Evolutionary conservation across 139 green algal genomes (phyloP).

Genomic region (Trebouxia sp.): DNA sequence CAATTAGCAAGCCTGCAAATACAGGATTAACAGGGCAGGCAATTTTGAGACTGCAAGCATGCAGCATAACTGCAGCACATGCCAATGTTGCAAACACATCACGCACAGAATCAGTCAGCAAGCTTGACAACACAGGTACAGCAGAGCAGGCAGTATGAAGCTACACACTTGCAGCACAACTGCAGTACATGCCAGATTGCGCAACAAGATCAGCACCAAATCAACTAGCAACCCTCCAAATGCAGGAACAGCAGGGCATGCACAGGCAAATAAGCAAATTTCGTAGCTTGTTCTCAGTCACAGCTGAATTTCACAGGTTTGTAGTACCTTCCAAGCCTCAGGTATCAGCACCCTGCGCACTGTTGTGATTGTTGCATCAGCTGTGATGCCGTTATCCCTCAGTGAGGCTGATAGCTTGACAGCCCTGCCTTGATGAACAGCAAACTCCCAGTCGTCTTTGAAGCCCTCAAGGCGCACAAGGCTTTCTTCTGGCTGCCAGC

Average conservation of each 20-base stretch:
- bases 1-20: too few species aligned
- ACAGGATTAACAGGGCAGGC: too few species aligned
- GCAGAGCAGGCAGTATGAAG: too few species aligned
- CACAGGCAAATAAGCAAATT: background rate
- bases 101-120: too few species aligned
- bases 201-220: too few species aligned
- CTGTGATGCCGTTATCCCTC: constrained; percentile 35
- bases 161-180: too few species aligned
- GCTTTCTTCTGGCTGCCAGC: background rate
- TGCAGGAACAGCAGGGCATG: too few species aligned
- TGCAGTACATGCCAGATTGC: too few species aligned
- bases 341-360: constrained; percentile 46
- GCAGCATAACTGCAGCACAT: too few species aligned
- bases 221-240: too few species aligned
- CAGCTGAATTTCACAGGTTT: background rate
- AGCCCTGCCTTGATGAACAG: constrained; percentile 43
- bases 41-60: too few species aligned
- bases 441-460: constrained; percentile 49
- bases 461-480: constrained; percentile 50
- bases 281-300: background rate
- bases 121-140: background rate
- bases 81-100: too few species aligned
- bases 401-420: constrained; percentile 29
- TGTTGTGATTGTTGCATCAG: constrained; percentile 32
- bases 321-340: constrained; percentile 30